These are phyloP conservation scores for Pisolithus marmoratus DNA, from an alignment of 768 basidiomycete genomes.

Conservation along the genomic window DNA sequence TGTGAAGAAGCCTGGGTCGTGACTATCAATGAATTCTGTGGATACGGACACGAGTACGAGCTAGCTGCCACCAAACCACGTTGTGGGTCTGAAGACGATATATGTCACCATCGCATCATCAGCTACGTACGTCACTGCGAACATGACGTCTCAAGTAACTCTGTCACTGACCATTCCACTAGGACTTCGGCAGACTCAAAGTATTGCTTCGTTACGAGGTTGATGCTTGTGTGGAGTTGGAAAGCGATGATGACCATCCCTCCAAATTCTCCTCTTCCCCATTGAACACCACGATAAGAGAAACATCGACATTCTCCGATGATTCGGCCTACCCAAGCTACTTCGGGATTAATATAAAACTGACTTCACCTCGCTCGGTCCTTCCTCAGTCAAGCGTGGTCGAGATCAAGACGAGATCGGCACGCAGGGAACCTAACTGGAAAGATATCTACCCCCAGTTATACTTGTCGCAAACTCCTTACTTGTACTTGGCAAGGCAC, in stretches of 20 bases:
- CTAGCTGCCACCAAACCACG: constrained; percentile 45
- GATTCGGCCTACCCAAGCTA: neutral
- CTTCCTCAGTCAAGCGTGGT: constrained; percentile 32
- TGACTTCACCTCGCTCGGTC: constrained; percentile 20
- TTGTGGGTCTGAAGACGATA: constrained; percentile 42
- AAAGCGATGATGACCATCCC: constrained; percentile 16
- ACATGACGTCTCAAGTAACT: neutral
- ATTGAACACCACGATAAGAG: constrained; percentile 10
- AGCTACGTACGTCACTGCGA: constrained; percentile 44
- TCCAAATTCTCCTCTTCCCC: constrained; percentile 19
- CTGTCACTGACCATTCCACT: neutral
- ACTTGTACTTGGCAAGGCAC: constrained; percentile 57
- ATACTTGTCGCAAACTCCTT: constrained; percentile 61
- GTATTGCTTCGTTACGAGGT: constrained; percentile 56
- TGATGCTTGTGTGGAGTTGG: constrained; percentile 32
- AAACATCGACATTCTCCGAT: neutral
- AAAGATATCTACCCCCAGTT: constrained; percentile 58
- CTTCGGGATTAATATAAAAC: constrained; percentile 14
- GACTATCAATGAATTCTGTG: constrained; percentile 23
- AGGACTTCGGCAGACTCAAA: constrained; percentile 56
- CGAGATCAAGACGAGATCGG: constrained; percentile 31
- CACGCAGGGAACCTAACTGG: constrained; percentile 42
- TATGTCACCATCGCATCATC: constrained; percentile 59
- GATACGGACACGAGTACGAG: constrained; percentile 61
- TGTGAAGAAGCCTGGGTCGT: constrained; percentile 35